Conservation (phyloP, 176 grass and related monocot genomes). For the Aegilops longissima region DNA sequence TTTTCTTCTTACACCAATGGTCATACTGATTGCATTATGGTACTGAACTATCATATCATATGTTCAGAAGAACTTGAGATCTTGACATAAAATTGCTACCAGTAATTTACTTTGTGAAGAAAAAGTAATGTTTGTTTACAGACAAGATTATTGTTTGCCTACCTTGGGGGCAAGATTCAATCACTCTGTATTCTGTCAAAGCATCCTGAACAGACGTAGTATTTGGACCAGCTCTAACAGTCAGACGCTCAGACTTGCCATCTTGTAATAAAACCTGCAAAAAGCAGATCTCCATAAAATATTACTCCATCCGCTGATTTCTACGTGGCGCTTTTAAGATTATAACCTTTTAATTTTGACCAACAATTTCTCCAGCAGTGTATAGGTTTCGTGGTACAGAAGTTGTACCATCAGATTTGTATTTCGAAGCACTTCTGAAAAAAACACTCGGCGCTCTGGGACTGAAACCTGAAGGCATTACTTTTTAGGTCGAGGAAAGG, state of each 20-base stretch:
- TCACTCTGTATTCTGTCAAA: constrained; percentile 86
- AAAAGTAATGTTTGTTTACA: neutral
- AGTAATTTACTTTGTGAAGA: constrained; percentile 8
- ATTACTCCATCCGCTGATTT: neutral
- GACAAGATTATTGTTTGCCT: neutral
- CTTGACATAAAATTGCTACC: neutral
- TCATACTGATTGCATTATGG: neutral
- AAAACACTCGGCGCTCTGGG: no score
- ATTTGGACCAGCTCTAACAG: constrained; percentile 52
- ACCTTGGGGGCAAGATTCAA: constrained; percentile 75
- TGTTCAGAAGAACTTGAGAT: neutral
- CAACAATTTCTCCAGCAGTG: neutral
- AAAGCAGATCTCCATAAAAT: constrained; percentile 29
- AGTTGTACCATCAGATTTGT: neutral
- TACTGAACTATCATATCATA: neutral
- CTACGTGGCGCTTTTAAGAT: neutral
- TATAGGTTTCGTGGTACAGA: neutral
- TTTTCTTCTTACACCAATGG: neutral
- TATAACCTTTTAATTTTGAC: neutral
- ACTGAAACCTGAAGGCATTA: no score
- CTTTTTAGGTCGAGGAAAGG: no score
- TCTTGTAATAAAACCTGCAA: constrained; percentile 77
- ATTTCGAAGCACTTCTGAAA: neutral
- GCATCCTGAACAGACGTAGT: constrained; percentile 64
- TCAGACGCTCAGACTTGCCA: constrained; percentile 81